Conservation (phyloP, 768 basidiomycete genomes). For the Suillus weaverae region DNA sequence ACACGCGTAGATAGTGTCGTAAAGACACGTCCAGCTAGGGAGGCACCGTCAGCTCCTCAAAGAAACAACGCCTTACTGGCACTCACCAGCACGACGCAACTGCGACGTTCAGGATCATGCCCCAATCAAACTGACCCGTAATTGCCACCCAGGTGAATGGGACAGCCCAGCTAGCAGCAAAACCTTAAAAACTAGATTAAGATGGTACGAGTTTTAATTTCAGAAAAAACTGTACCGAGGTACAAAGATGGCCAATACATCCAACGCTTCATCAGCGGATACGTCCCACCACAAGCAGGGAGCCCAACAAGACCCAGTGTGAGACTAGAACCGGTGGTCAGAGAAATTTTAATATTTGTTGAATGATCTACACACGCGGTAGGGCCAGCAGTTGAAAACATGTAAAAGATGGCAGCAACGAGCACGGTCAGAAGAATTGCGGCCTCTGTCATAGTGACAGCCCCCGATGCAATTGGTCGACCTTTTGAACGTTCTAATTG, state of each 20-base stretch:
- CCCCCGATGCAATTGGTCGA: slow-evolving; percentile 50
- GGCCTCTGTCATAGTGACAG: slow-evolving; percentile 45
- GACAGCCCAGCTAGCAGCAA: background rate
- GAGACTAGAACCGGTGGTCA: slow-evolving; percentile 11
- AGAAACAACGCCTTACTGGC: background rate
- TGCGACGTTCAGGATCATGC: background rate
- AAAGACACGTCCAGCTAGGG: slow-evolving; percentile 7
- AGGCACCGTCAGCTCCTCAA: background rate
- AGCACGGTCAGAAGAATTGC: slow-evolving; percentile 39
- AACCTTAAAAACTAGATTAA: background rate
- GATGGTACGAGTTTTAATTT: background rate
- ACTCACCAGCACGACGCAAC: background rate
- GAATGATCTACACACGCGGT: background rate
- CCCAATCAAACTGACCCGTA: background rate
- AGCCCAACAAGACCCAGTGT: slow-evolving; percentile 19
- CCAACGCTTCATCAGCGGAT: slow-evolving; percentile 30
- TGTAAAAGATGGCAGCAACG: slow-evolving; percentile 10
- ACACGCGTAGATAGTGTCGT: slow-evolving; percentile 74
- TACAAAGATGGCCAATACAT: slow-evolving; percentile 32
- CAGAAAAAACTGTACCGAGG: slow-evolving; percentile 20
- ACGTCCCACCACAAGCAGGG: slow-evolving; percentile 22
- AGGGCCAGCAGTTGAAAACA: slow-evolving; percentile 12
- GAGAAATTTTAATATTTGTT: background rate
- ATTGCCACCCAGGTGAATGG: slow-evolving; percentile 2
- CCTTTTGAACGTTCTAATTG: slow-evolving; percentile 46